Conservation (phyloP, 129 eudicot species). For the Flaveria robusta region DNA sequence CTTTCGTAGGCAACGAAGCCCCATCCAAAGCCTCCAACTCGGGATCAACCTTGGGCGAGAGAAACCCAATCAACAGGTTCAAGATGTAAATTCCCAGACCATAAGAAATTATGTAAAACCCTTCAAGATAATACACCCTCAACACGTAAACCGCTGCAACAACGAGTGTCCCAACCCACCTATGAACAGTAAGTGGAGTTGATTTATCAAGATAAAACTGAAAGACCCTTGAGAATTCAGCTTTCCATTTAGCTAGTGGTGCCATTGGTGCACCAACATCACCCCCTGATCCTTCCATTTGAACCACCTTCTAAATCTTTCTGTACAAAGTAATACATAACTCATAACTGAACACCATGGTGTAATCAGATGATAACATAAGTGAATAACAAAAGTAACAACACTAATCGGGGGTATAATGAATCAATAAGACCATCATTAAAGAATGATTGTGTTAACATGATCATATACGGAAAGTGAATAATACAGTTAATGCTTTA, state of each 20-base stretch:
- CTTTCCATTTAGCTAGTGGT: slow-evolving; percentile 45
- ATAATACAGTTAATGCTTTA: background rate
- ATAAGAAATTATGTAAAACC: slow-evolving; percentile 50
- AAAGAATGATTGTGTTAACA: background rate
- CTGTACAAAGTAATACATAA: slow-evolving; percentile 27
- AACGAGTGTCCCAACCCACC: slow-evolving; percentile 57
- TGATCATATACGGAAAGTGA: slow-evolving; percentile 11
- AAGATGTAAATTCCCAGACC: slow-evolving; percentile 52
- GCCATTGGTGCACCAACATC: slow-evolving; percentile 40
- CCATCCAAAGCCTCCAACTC: slow-evolving; percentile 58
- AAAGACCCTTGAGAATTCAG: slow-evolving; percentile 6
- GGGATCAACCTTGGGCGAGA: slow-evolving; percentile 57
- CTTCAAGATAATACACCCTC: slow-evolving; percentile 49
- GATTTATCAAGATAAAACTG: slow-evolving; percentile 47
- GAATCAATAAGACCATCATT: no score
- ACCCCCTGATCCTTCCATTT: slow-evolving; percentile 46
- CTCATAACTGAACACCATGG: slow-evolving; percentile 14
- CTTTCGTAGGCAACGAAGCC: slow-evolving; percentile 46
- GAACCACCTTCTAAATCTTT: background rate
- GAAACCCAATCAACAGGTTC: slow-evolving; percentile 58
- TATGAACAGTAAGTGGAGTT: slow-evolving; percentile 45
- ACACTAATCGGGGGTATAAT: background rate
- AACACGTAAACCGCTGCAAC: slow-evolving; percentile 41
- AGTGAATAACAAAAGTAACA: background rate
- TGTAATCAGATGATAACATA: background rate